These are phyloP conservation scores for Cotoneaster glaucophyllus DNA, from an alignment of 306 rosid species.

Conservation along the genomic window DNA sequence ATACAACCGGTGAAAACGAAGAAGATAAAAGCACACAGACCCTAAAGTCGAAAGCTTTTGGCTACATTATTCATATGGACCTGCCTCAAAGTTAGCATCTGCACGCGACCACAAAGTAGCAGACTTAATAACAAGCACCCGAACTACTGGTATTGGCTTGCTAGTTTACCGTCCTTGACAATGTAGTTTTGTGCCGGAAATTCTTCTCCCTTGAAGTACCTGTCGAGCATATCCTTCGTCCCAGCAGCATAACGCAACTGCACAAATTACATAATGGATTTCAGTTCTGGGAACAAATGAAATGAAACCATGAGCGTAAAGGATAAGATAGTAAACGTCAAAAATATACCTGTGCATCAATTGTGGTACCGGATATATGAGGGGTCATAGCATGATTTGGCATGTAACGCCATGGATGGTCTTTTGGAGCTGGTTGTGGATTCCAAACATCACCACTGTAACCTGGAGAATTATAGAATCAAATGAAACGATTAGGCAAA, in stretches of 20 bases:
- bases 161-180: constrained; percentile 83
- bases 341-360: constrained; percentile 77
- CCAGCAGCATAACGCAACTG: constrained; percentile 93
- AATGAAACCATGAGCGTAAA: not conserved
- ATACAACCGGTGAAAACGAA: not conserved
- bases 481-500: not conserved
- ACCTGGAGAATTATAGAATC: constrained; percentile 36
- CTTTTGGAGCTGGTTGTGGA: constrained; percentile 98
- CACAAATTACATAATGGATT: constrained; percentile 9
- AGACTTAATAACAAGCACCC: not conserved
- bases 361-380: constrained; percentile 92
- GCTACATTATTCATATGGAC: not conserved
- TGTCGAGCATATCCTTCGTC: constrained; percentile 82
- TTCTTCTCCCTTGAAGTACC: constrained; percentile 86
- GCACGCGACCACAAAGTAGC: not conserved
- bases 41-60: not conserved
- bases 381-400: constrained; percentile 99
- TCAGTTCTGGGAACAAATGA: constrained; percentile 9
- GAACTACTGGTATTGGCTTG: constrained; percentile 76
- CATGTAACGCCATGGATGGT: constrained; percentile 99
- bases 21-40: not conserved
- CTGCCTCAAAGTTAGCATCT: not conserved
- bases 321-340: not conserved
- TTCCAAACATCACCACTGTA: constrained; percentile 95
- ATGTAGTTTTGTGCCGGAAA: constrained; percentile 89